Evolutionary conservation across 2,329 filamentous ascomycete genomes (phyloP), one percentile per base, ranked within the genome.

Genomic region (Colletotrichum trifolii): DNA sequence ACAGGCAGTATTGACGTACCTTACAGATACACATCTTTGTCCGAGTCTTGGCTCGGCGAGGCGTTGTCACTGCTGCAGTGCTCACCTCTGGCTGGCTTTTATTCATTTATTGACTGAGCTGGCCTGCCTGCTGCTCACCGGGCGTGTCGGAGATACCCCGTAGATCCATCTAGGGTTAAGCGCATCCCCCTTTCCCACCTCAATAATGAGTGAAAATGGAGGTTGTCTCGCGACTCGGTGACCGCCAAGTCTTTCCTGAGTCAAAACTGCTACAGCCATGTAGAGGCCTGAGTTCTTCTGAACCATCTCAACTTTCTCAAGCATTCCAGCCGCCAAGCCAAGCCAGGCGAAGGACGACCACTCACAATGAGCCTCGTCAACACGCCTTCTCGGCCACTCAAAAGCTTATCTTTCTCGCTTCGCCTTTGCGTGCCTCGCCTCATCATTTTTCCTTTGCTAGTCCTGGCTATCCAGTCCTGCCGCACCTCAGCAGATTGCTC

Each of bases 301-400:
- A 50, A 17, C 62, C 62, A 40, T 56, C 62, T 54, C 58, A 62
- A 47, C 58, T 62, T 34, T 65, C 52, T 52, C 58, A 62, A 39
- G 62, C 58, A 62, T 62, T 65, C 62, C 58, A 56, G 58, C 62
- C 60, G 38, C 40, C 50, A 62, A 25, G 58, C 62, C 62, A 62
- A 56, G 62, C 52, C 40, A 45, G 36, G n/a, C 12, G 36, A 15
- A 49, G 39, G 56, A 42, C 52, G 58, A 55, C 62, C 62, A 65
- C 50, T 65, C 50, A 62, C 39, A 56, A 45, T 17, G 40, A 52
- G 35, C 46, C 58, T 65, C 62, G 62, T 43, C 46, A 50, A 56
- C 62, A 65, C 62, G 57, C 62, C 50, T 25, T 65, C 57, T 10
- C 25, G 46, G 34, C 34, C 52, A 47, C 50, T 13, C 36, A 56